Evolutionary conservation across 2,329 filamentous ascomycete species (phyloP).

Genomic region (Phialophora expanda): DNA sequence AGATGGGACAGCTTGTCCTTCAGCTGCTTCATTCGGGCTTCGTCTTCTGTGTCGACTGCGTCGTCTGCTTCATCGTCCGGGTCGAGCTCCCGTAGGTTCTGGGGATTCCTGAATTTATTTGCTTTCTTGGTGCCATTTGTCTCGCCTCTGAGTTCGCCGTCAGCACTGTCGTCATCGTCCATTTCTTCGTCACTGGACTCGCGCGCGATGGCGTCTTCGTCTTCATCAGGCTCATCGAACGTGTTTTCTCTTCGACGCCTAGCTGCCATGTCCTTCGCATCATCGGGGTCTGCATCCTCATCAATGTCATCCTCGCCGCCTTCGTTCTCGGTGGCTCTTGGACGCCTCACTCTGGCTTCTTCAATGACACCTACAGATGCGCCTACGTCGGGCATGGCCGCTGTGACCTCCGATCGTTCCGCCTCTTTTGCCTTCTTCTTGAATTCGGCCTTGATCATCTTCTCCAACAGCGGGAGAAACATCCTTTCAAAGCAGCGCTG

Average conservation of each 20-base stretch:
- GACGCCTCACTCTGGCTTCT: constrained; percentile 53
- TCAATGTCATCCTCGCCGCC: constrained; percentile 65
- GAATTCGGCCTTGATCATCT: constrained; percentile 74
- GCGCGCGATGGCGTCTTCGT: constrained; percentile 71
- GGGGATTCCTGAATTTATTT: constrained; percentile 28
- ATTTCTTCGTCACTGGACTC: constrained; percentile 53
- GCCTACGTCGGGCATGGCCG: constrained; percentile 78
- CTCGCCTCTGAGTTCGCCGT: constrained; percentile 19
- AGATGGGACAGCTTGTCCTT: constrained; percentile 69
- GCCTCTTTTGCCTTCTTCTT: constrained; percentile 73
- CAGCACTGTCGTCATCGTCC: constrained; percentile 25
- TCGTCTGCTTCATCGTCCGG: constrained; percentile 35
- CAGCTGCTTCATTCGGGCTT: constrained; percentile 67
- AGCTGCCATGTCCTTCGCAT: constrained; percentile 60
- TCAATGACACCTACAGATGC: constrained; percentile 63
- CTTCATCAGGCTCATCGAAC: constrained; percentile 91
- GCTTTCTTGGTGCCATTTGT: constrained; percentile 2
- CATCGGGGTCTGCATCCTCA: constrained; percentile 79
- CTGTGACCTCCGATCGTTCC: constrained; percentile 60
- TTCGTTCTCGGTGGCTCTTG: constrained; percentile 54
- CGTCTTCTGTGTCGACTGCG: constrained; percentile 50
- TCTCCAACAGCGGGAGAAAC: constrained; percentile 74
- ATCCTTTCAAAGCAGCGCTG: constrained; percentile 78
- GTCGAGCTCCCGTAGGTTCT: constrained; percentile 36
- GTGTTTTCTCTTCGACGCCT: constrained; percentile 71